Evolutionary conservation across 2,329 filamentous ascomycete species (phyloP).

Genomic region (Fonsecaea monophora): DNA sequence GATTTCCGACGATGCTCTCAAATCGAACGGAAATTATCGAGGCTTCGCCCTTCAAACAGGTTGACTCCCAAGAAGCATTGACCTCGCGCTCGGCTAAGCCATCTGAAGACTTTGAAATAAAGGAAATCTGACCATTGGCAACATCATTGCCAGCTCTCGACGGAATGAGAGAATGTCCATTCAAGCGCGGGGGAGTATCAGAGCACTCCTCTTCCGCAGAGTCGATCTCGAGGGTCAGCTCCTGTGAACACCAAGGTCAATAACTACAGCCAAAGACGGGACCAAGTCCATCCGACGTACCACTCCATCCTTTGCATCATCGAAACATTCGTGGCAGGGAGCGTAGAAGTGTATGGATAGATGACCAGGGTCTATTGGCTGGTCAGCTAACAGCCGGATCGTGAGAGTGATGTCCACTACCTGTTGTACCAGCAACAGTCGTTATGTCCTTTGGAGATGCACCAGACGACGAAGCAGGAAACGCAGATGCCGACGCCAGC

Average conservation of each 20-base stretch:
- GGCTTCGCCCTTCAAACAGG: constrained; percentile 42
- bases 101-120: constrained; percentile 38
- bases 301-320: constrained; percentile 33
- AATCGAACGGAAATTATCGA: constrained; percentile 44
- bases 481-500: constrained; percentile 29
- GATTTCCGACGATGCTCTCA: constrained; percentile 36
- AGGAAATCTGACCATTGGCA: constrained; percentile 39
- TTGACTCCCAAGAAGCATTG: constrained; percentile 40
- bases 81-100: constrained; percentile 33
- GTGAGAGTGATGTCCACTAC: constrained; percentile 22
- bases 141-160: constrained; percentile 19
- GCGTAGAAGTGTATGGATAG: constrained; percentile 35
- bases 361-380: constrained; percentile 27
- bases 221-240: constrained; percentile 42
- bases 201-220: constrained; percentile 42
- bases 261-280: not conserved
- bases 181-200: constrained; percentile 41
- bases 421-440: constrained; percentile 39
- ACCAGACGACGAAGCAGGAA: constrained; percentile 23
- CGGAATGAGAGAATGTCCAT: constrained; percentile 40
- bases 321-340: constrained; percentile 36
- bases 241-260: constrained; percentile 36
- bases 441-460: constrained; percentile 28
- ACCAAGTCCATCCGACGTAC: constrained; percentile 27
- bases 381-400: constrained; percentile 18